These are phyloP conservation scores for Brasilioporus rufonigricans DNA, from an alignment of 768 basidiomycete species.

Conservation along the genomic window DNA sequence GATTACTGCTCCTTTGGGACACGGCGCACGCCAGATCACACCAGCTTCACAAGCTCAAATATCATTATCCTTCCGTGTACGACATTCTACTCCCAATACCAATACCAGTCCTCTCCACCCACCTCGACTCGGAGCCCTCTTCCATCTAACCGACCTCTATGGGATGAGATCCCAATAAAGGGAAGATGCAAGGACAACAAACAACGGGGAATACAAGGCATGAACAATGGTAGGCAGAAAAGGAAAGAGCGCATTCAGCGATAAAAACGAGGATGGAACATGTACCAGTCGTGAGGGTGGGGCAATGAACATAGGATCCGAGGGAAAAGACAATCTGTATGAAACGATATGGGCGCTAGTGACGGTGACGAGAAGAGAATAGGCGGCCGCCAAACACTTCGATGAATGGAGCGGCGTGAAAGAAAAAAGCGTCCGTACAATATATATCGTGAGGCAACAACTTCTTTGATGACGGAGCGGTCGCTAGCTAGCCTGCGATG, in stretches of 20 bases:
- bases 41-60: neutral
- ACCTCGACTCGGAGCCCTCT: constrained; percentile 61
- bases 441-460: constrained; percentile 42
- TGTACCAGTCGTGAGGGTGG: constrained; percentile 19
- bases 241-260: constrained; percentile 19
- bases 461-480: constrained; percentile 28
- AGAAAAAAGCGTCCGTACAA: constrained; percentile 77
- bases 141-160: constrained; percentile 60
- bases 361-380: constrained; percentile 24
- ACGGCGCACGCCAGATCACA: neutral
- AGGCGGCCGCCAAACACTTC: constrained; percentile 29
- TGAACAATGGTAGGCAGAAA: constrained; percentile 18
- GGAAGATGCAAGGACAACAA: constrained; percentile 71
- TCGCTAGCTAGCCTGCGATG: constrained; percentile 20
- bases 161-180: constrained; percentile 40
- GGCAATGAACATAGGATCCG: constrained; percentile 28
- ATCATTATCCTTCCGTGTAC: constrained; percentile 6
- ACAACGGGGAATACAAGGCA: constrained; percentile 30
- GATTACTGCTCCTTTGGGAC: too few species aligned
- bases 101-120: constrained; percentile 12
- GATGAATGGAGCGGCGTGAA: constrained; percentile 43
- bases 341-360: constrained; percentile 35
- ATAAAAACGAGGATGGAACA: constrained; percentile 23
- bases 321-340: constrained; percentile 26
- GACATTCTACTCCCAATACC: constrained; percentile 2